These are phyloP conservation scores for Durio zibethinus DNA, from an alignment of 345 rosid species.

Conservation along the genomic window DNA sequence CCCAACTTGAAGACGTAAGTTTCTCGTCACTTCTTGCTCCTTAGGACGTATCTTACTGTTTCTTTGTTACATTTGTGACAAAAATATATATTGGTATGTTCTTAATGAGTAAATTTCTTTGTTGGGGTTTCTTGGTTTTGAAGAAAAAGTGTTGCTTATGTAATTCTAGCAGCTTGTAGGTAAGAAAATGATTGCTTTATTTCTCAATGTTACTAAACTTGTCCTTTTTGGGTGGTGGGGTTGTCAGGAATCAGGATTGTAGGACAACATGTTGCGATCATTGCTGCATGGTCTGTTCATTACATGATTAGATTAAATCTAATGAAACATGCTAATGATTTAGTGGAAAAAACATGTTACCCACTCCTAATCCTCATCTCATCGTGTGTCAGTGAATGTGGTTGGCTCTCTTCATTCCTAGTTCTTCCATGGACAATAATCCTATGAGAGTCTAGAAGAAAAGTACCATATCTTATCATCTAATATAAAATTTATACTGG, in stretches of 20 bases:
- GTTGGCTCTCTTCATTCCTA: constrained; percentile 28
- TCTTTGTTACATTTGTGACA: background rate
- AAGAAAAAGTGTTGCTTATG: background rate
- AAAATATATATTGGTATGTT: no score
- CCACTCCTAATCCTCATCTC: no score
- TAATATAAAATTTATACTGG: background rate
- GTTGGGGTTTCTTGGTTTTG: background rate
- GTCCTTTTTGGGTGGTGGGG: background rate
- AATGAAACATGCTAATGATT: background rate
- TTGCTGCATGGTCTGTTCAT: background rate
- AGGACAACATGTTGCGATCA: background rate
- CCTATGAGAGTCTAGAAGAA: constrained; percentile 8
- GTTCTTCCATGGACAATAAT: constrained; percentile 18
- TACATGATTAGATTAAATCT: background rate
- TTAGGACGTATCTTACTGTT: background rate
- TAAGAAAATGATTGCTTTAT: background rate
- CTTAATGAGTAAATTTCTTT: background rate
- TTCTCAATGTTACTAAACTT: background rate
- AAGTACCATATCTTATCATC: background rate
- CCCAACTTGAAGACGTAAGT: constrained; percentile 64
- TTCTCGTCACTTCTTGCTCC: background rate
- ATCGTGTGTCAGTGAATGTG: constrained; percentile 17
- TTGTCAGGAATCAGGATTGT: background rate
- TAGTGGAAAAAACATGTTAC: background rate
- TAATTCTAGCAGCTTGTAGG: background rate